Percentiles rank a stretch among this genome's conserved stretches.
These are phyloP conservation scores for Iodosphaeria phyllophila DNA, from an alignment of 2,329 filamentous ascomycete species.

Conservation along the genomic window DNA sequence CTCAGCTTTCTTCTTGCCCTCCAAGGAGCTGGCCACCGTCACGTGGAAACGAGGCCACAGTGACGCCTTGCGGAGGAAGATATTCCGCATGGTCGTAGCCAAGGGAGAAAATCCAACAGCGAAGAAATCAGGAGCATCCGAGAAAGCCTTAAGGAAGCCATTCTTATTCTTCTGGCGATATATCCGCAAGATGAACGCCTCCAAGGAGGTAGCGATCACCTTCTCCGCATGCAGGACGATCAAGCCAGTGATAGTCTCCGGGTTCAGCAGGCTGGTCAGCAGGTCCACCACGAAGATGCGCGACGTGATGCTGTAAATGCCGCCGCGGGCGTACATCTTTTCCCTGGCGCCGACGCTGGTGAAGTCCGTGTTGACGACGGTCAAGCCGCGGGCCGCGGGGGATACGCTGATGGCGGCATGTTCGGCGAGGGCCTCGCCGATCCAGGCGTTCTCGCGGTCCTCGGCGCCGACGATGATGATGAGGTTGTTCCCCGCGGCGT, in stretches of 20 bases:
- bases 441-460: slow-evolving; percentile 89
- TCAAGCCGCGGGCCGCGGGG: slow-evolving; percentile 66
- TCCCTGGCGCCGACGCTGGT: slow-evolving; percentile 75
- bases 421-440: slow-evolving; percentile 88
- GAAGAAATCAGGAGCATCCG: slow-evolving; percentile 83
- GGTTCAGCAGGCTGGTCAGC: slow-evolving; percentile 62
- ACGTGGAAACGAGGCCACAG: slow-evolving; percentile 91
- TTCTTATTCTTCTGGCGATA: slow-evolving; percentile 88
- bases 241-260: slow-evolving; percentile 72
- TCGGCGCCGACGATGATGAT: slow-evolving; percentile 79
- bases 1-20: slow-evolving; percentile 83
- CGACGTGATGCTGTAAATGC: slow-evolving; percentile 90
- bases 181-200: slow-evolving; percentile 88
- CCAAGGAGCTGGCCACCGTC: slow-evolving; percentile 71
- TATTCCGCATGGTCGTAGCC: slow-evolving; percentile 75
- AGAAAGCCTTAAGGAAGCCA: slow-evolving; percentile 92
- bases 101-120: slow-evolving; percentile 75
- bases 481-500: slow-evolving; percentile 86
- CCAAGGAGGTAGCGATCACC: slow-evolving; percentile 68
- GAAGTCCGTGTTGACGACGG: slow-evolving; percentile 83
- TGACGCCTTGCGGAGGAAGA: slow-evolving; percentile 77
- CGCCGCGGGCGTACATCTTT: slow-evolving; percentile 78
- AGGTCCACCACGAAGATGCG: slow-evolving; percentile 90
- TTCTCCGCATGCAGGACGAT: slow-evolving; percentile 79
- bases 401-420: slow-evolving; percentile 81